A percentile compares a stretch with the other conserved stretches of the same genome.
These are phyloP conservation scores for Talaromyces sp. DNA, from an alignment of 2,329 filamentous ascomycete genomes.

Conservation along the genomic window DNA sequence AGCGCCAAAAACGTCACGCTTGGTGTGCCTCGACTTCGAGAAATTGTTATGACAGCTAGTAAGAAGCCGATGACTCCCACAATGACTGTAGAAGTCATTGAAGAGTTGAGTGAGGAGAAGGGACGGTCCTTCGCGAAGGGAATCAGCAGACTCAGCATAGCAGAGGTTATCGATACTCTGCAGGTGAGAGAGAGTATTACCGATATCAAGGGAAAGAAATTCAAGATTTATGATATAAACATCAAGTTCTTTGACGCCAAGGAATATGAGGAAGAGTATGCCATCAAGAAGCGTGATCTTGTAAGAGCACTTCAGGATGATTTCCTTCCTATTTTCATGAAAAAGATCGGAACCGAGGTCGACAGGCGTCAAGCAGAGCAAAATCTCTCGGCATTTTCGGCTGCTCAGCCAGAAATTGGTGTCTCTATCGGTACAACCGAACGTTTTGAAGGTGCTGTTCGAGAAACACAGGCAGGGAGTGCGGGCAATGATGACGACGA, in stretches of 20 bases:
- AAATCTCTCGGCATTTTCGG: constrained; percentile 54
- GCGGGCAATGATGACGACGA: constrained; percentile 62
- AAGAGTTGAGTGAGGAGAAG: constrained; percentile 65
- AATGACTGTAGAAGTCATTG: constrained; percentile 69
- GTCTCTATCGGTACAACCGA: constrained; percentile 57
- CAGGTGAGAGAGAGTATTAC: constrained; percentile 74
- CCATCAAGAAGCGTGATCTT: constrained; percentile 75
- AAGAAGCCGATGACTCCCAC: constrained; percentile 80
- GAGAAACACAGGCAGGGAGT: constrained; percentile 48
- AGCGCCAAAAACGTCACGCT: constrained; percentile 98
- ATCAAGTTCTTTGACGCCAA: constrained; percentile 78
- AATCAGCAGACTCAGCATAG: constrained; percentile 80
- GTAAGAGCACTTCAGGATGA: constrained; percentile 74
- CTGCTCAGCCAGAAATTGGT: constrained; percentile 74
- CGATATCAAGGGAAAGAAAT: constrained; percentile 63
- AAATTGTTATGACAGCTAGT: constrained; percentile 98
- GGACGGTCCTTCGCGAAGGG: constrained; percentile 82
- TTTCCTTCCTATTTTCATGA: constrained; percentile 69
- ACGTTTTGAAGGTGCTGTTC: constrained; percentile 40
- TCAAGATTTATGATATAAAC: constrained; percentile 80
- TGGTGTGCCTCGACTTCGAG: constrained; percentile 92
- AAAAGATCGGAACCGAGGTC: constrained; percentile 70
- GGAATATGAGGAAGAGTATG: constrained; percentile 84
- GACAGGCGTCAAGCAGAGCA: constrained; percentile 69
- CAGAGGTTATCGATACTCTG: constrained; percentile 78